phyloP scores from a whole-genome alignment of 1,284 basidiomycete species.

The Trametes pubescens region DNA sequence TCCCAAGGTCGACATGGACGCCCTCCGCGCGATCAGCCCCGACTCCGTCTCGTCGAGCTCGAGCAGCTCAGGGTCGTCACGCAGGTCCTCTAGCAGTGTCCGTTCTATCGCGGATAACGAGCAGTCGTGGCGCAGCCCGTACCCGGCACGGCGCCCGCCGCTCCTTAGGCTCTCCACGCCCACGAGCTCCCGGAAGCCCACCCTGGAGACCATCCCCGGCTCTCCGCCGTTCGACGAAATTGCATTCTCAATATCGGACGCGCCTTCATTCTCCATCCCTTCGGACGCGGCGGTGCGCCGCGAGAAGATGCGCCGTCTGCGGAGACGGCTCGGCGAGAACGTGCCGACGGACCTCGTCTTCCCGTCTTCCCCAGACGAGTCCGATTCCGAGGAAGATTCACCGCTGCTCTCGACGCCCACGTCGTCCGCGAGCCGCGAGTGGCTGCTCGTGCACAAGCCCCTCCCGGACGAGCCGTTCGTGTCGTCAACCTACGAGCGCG shows the following conservation, averaged over 20 bases:
- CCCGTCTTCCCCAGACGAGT: conserved; percentile 41
- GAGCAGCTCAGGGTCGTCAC: conserved; percentile 32
- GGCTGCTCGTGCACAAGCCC: conserved; percentile 30
- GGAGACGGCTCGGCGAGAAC: conserved; percentile 64
- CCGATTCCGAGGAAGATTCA: conserved; percentile 35
- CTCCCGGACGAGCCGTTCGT: conserved; percentile 16
- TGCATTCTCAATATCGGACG: conserved; percentile 37
- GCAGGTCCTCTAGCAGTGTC: conserved; percentile 26
- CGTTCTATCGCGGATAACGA: conserved; percentile 26
- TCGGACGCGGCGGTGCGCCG: conserved; percentile 51
- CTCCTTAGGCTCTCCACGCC: conserved; percentile 34
- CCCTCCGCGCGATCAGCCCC: conserved; percentile 26
- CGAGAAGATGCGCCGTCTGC: conserved; percentile 66
- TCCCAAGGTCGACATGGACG: conserved; percentile 26
- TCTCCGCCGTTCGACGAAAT: conserved; percentile 35
- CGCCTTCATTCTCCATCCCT: conserved; percentile 48
- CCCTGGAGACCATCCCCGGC: conserved; percentile 35
- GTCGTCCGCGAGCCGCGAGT: conserved; percentile 27
- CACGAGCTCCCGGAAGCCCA: conserved; percentile 24
- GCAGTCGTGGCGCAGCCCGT: conserved; percentile 35
- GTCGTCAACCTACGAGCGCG: neutral
- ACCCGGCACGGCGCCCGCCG: conserved; percentile 34
- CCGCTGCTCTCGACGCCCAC: conserved; percentile 28
- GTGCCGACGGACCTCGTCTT: conserved; percentile 68
- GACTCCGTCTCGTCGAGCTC: conserved; percentile 36